These are phyloP conservation scores for Sporothrix curviconia DNA, from an alignment of 2,329 filamentous ascomycete species.

Conservation along the genomic window DNA sequence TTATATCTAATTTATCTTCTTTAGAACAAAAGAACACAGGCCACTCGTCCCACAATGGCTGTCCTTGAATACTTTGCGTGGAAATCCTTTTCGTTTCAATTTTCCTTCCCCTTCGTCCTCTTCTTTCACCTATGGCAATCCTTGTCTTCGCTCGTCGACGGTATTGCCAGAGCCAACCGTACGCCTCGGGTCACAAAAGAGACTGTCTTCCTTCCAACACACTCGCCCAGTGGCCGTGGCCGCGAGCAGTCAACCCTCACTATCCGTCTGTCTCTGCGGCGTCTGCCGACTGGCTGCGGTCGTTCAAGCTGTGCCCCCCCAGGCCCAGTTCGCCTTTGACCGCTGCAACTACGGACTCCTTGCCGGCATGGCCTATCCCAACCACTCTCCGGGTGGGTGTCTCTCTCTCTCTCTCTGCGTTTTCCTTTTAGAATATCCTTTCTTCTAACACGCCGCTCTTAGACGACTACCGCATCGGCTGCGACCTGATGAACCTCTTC, in stretches of 20 bases:
- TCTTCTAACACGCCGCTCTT: neutral
- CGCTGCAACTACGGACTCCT: slow-evolving; percentile 21
- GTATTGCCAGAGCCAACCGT: too few relatives aligned
- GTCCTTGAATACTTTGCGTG: too few relatives aligned
- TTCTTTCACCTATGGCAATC: too few relatives aligned
- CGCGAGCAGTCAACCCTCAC: slow-evolving; percentile 18
- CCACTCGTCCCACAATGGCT: too few relatives aligned
- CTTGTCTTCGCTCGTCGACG: too few relatives aligned
- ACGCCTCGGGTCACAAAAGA: too few relatives aligned
- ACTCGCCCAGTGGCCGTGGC: slow-evolving; percentile 18
- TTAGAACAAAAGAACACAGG: too few relatives aligned
- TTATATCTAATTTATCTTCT: too few relatives aligned
- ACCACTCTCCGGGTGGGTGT: neutral
- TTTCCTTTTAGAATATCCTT: too few relatives aligned
- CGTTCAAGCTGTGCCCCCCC: slow-evolving; percentile 19
- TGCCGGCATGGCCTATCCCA: neutral
- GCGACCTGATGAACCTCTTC: slow-evolving; percentile 25
- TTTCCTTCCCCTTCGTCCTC: too few relatives aligned
- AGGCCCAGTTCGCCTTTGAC: slow-evolving; percentile 19
- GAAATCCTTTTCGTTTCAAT: too few relatives aligned
- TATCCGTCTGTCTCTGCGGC: slow-evolving; percentile 5
- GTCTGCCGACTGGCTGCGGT: slow-evolving; percentile 17
- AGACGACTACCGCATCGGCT: slow-evolving; percentile 18
- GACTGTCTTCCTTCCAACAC: slow-evolving; percentile 16
- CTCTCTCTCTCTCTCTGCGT: too few relatives aligned